Evolutionary conservation across 1,139 yeast species (phyloP), one percentile per base, ranked within the genome.

Genomic region (Yamadazyma dushanensis): DNA sequence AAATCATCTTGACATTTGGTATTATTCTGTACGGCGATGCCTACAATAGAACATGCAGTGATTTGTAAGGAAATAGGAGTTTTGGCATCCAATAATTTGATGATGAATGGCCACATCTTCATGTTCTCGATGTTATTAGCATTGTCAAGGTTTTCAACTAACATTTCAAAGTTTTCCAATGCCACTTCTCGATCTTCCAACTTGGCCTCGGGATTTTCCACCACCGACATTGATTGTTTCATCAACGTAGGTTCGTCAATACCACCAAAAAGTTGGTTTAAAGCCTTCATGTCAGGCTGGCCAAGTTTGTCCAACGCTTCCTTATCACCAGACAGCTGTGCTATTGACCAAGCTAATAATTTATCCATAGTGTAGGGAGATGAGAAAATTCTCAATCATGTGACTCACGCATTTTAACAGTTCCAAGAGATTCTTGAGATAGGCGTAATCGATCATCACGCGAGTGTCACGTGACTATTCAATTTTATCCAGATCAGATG

Each of bases 1-100:
- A 80, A 83, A 37, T 77, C 85, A 36, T 71, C 68, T 59, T 89
- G 97, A 3, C 90, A 70, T 40, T 73, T 74, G 2, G 78, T 80
- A 56, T 92, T 92, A 57, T 92, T 92, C 59, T 92, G 98, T 1
- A 86, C 95, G 0, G 97, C 96, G 1, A 92, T 85, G 2, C 95
- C 97, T 22, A 90, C 73, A 27, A 87, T 78, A 35, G 95, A 81
- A 47, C 88, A 76, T 6, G 90, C 82, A 44, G 68, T 62, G 11
- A 75, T 65, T 40, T 81, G 69, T 34, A 89, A 61, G 4, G 69
- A 59, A 8, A 31, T 36, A 2, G 60, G 57, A 9, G 43, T 41
- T 8, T 31, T 26, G 1, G 56, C 59, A 11, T 33, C 29, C 36
- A 85, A 63, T 38, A 79, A 75, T 1, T 57, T 58, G 26, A 86